These are phyloP conservation scores for Pleurotus salmoneostramineus DNA, from an alignment of 768 basidiomycete genomes.

Conservation along the genomic window DNA sequence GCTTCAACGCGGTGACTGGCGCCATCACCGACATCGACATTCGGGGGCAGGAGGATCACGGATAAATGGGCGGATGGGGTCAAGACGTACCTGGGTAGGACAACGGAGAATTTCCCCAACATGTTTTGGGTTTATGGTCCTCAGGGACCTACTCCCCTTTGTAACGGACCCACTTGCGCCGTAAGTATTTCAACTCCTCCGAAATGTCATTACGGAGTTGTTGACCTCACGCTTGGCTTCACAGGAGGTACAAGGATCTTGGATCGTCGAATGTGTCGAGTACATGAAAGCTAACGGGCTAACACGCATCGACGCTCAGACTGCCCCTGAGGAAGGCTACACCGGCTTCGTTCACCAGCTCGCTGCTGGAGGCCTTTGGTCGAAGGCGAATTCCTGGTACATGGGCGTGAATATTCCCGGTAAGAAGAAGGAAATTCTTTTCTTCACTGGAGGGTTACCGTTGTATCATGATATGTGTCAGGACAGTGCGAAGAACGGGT, in stretches of 20 bases:
- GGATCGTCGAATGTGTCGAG: slow-evolving; percentile 12
- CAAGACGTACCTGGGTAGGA: slow-evolving; percentile 12
- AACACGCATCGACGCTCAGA: slow-evolving; percentile 7
- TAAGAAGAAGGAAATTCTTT: slow-evolving; percentile 14
- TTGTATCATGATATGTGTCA: slow-evolving; percentile 7
- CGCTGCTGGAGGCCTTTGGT: background rate
- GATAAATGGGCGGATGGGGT: slow-evolving; percentile 14
- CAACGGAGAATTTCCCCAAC: slow-evolving; percentile 11
- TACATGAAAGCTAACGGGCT: slow-evolving; percentile 6
- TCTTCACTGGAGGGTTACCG: slow-evolving; percentile 6
- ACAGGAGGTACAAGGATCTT: slow-evolving; percentile 15
- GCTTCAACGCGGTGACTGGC: slow-evolving; percentile 13
- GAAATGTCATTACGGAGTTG: too few species aligned
- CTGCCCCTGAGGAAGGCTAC: slow-evolving; percentile 10
- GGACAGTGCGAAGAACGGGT: slow-evolving; percentile 7
- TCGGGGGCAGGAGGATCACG: slow-evolving; percentile 9
- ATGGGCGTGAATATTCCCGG: slow-evolving; percentile 27
- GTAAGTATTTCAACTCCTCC: slow-evolving; percentile 5
- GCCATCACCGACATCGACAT: slow-evolving; percentile 12
- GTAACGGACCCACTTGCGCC: slow-evolving; percentile 12
- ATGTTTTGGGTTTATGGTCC: slow-evolving; percentile 15
- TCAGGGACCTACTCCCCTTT: slow-evolving; percentile 11
- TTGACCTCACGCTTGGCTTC: background rate
- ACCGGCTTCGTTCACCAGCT: slow-evolving; percentile 1
- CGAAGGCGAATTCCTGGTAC: slow-evolving; percentile 30